Percentiles rank a stretch among this genome's conserved stretches.
Evolutionary conservation across 257 asterid genomes (phyloP).

Genomic region (Solanum rostratum): DNA sequence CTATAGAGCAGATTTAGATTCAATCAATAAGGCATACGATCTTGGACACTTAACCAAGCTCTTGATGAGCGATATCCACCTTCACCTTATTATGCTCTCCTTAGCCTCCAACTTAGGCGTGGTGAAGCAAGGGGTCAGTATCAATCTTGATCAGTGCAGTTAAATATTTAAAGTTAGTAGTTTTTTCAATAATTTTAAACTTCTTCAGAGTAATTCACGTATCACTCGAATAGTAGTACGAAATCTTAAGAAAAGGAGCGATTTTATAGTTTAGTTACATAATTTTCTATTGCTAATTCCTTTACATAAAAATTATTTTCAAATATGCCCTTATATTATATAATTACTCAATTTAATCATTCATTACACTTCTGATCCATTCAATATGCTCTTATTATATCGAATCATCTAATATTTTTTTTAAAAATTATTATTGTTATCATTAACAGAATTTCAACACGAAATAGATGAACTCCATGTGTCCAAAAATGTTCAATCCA

Average conservation of each 20-base stretch:
- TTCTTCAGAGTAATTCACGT: no score
- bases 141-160: no score
- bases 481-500: neutral
- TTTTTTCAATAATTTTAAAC: no score
- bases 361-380: neutral
- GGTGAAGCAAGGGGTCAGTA: no score
- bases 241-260: no score
- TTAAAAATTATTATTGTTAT: neutral
- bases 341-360: neutral
- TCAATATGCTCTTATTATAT: neutral
- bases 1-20: no score
- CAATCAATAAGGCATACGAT: fast-evolving
- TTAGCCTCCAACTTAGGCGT: no score
- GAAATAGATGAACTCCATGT: neutral
- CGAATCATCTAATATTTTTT: neutral
- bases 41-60: no score
- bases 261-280: neutral
- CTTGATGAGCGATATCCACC: no score
- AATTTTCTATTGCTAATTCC: neutral
- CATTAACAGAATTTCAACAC: neutral
- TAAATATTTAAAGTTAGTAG: no score
- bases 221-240: no score
- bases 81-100: no score
- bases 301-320: neutral
- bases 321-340: neutral